Evolutionary conservation across 2,329 filamentous ascomycete species (phyloP).

Genomic region (Ceratocystis papillata): DNA sequence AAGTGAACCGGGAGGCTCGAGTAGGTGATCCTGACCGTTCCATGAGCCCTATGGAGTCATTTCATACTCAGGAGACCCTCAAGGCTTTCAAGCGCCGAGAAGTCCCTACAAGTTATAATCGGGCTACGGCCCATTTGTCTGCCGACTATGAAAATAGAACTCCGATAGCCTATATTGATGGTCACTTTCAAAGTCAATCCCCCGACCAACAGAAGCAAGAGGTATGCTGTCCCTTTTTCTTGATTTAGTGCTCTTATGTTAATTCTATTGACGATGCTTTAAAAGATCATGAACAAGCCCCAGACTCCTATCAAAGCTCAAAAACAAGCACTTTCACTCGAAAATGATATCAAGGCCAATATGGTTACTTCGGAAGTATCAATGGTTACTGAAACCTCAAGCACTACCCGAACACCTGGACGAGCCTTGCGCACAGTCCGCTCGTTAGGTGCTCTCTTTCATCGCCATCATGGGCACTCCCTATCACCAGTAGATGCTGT

Average conservation of each 20-base stretch:
- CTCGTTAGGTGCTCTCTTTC: slow-evolving; percentile 21
- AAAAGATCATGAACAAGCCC: background rate
- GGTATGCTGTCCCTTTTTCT: background rate
- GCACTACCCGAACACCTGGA: slow-evolving; percentile 11
- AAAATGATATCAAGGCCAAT: background rate
- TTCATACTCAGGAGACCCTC: background rate
- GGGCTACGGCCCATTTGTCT: background rate
- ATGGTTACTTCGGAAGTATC: background rate
- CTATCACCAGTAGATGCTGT: background rate
- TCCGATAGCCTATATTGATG: background rate
- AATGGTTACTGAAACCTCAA: background rate
- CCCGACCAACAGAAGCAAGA: background rate
- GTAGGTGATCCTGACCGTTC: too few species aligned
- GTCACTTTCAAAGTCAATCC: background rate
- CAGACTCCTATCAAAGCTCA: background rate
- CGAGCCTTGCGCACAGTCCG: slow-evolving; percentile 19
- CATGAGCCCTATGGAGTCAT: background rate
- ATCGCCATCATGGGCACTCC: slow-evolving; percentile 18
- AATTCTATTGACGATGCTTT: background rate
- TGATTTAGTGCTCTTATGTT: too few species aligned
- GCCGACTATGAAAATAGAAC: background rate
- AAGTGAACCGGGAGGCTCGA: background rate
- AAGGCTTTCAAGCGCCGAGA: slow-evolving; percentile 1
- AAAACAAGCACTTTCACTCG: background rate
- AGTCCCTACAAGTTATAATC: background rate